Base-by-base conservation (phyloP, 108 stramenopile genomes). In the Stephanodiscus triporus region DNA sequence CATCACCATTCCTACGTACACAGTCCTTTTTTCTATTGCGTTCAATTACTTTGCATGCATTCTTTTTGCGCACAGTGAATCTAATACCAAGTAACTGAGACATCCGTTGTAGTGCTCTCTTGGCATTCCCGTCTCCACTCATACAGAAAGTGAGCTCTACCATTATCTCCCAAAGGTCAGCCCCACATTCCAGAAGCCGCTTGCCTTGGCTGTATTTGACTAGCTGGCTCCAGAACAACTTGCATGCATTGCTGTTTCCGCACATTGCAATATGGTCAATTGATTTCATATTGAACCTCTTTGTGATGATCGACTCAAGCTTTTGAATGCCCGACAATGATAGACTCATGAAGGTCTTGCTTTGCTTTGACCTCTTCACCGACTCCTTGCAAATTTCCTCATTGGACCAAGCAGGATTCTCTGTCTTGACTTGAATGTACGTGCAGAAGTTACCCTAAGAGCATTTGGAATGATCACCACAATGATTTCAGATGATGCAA, bases 131-230 rank as follows among this genome's bases (percentile, higher is more conserved):
- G 19, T 40, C 6, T 27, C 60, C 60, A 40, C 40, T 63, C 32
- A 40, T 63, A 24, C 38, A 63, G n/a, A 22, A 63, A 23, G 40
- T 43, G 24, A 63, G 63, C 63, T 63, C 11, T 38, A 63, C 24
- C 63, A 43, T 63, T 22, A 22, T 43, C 40, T 43, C 40, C 63
- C 37, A 63, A 24, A 63, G 6, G 42, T 63, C 40, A n/a, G 63
- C 42, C 7, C 63, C 63, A 40, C 63, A 63, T 43, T 38, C 63
- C 24, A 40, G 14, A n/a, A 63, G 40, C 16, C 63, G 36, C 42
- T 63, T 63, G 9, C 63, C 63, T 63, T 63, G 40, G 42, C 63
- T 43, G 23, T 43, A 19, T 40, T 63, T 63, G 17, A 63, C 63
- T 16, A 40, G n/a, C 42, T 63, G 37, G 9, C 37, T 7, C 63